These are phyloP conservation scores for Penicillium sp. DNA, from an alignment of 2,329 filamentous ascomycete species.

Conservation along the genomic window DNA sequence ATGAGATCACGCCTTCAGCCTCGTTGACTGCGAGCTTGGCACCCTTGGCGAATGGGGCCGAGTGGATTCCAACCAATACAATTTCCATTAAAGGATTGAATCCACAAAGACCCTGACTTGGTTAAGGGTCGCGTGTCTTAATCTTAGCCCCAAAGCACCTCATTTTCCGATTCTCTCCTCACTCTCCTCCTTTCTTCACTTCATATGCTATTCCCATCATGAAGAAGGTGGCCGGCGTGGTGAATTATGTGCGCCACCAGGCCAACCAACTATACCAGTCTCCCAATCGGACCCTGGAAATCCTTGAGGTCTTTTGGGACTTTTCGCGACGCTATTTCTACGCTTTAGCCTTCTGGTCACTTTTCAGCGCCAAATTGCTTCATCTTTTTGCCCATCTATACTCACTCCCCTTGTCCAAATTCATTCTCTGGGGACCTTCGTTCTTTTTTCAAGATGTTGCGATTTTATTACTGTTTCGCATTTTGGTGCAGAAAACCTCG, in stretches of 20 bases:
- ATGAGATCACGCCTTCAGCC: background rate
- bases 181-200: background rate
- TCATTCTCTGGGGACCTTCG: constrained; percentile 24
- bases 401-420: constrained; percentile 14
- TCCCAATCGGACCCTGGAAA: constrained; percentile 8
- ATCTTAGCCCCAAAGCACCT: background rate
- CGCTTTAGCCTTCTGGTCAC: constrained; percentile 26
- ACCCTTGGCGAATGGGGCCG: background rate
- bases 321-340: constrained; percentile 33
- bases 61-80: background rate
- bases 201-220: background rate
- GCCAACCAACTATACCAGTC: constrained; percentile 11
- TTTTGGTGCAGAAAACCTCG: constrained; percentile 4
- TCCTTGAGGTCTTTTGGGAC: constrained; percentile 25
- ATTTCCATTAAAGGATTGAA: background rate
- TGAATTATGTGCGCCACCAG: constrained; percentile 6
- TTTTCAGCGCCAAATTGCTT: constrained; percentile 26
- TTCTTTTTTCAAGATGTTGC: constrained; percentile 25
- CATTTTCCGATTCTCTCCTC: background rate
- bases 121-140: constrained; percentile 2
- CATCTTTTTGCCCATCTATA: constrained; percentile 24
- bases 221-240: constrained; percentile 8
- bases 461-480: constrained; percentile 18
- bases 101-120: background rate
- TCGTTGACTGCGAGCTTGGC: background rate